These are phyloP conservation scores for Mycena crocata DNA, from an alignment of 768 basidiomycete species.

Conservation along the genomic window DNA sequence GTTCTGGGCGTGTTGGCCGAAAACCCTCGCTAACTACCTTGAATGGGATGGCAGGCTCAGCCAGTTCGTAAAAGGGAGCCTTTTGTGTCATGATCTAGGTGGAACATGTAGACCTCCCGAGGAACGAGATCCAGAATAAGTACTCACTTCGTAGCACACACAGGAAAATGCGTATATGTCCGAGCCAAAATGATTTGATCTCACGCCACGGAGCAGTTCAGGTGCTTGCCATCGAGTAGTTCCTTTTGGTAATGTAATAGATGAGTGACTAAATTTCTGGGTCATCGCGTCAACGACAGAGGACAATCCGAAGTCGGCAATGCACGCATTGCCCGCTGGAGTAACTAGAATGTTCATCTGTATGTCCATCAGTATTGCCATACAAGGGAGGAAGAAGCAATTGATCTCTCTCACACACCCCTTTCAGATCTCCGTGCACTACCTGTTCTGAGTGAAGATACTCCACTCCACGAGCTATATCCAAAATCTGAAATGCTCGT, in stretches of 20 bases:
- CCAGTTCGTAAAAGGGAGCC: slow-evolving; percentile 11
- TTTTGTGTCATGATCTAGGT: slow-evolving; percentile 15
- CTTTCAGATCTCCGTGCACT: slow-evolving; percentile 35
- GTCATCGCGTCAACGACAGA: slow-evolving; percentile 38
- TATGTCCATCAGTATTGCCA: no score
- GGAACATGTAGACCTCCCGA: neutral
- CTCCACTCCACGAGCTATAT: slow-evolving; percentile 28
- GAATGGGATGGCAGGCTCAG: slow-evolving; percentile 5
- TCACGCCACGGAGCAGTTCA: slow-evolving; percentile 44
- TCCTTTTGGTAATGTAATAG: slow-evolving; percentile 36
- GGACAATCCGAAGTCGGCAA: slow-evolving; percentile 63
- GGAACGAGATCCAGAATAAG: neutral
- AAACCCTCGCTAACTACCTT: neutral
- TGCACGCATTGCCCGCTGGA: slow-evolving; percentile 52
- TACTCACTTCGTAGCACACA: slow-evolving; percentile 51
- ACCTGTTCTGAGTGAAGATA: slow-evolving; percentile 30
- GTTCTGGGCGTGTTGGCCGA: neutral
- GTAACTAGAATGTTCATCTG: slow-evolving; percentile 64
- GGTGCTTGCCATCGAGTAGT: slow-evolving; percentile 52
- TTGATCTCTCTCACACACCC: neutral
- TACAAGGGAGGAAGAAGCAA: neutral
- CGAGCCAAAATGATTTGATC: slow-evolving; percentile 28
- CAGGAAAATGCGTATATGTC: slow-evolving; percentile 58
- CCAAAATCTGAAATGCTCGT: slow-evolving; percentile 12
- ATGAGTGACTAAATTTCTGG: slow-evolving; percentile 34